A percentile compares a stretch with the other conserved stretches of the same genome.
phyloP scores from a whole-genome alignment of 768 basidiomycete genomes.

The Coprinellus aureogranulatus region DNA sequence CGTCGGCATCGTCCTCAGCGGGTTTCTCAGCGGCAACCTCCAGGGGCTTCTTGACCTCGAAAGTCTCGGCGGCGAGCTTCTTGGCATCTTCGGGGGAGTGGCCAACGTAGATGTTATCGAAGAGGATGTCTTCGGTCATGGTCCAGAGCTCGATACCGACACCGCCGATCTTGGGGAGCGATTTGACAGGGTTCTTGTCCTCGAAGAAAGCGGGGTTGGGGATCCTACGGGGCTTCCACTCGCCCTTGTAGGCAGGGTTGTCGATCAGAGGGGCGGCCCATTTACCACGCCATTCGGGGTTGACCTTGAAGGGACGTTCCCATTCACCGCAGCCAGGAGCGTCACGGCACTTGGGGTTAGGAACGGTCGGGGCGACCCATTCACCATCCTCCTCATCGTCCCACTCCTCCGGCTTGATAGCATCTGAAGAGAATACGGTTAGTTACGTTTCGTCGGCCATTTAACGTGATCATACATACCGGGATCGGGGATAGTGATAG shows the following conservation, averaged over 20 bases:
- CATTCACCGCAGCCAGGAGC: constrained; percentile 95
- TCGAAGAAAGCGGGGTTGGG: constrained; percentile 89
- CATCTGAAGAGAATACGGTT: constrained; percentile 36
- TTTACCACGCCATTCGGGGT: constrained; percentile 96
- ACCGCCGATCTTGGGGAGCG: constrained; percentile 86
- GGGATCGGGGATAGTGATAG: constrained; percentile 79
- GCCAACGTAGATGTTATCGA: constrained; percentile 92
- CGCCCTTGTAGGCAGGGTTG: constrained; percentile 97
- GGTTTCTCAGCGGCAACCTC: constrained; percentile 65
- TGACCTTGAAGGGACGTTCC: constrained; percentile 86
- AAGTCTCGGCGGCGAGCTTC: constrained; percentile 82
- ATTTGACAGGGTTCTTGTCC: constrained; percentile 78
- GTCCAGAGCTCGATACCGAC: constrained; percentile 99
- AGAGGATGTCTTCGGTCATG: constrained; percentile 95
- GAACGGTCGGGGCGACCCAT: constrained; percentile 87
- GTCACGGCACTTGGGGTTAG: constrained; percentile 87
- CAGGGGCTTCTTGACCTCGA: constrained; percentile 83
- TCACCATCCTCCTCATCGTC: constrained; percentile 99
- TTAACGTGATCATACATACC: not conserved
- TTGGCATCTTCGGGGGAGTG: constrained; percentile 87
- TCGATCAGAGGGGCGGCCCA: constrained; percentile 94
- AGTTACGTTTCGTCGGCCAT: no score
- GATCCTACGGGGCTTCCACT: constrained; percentile 90
- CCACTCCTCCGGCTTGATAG: constrained; percentile 98
- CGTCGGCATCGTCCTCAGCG: constrained; percentile 46